These are phyloP conservation scores for Cordyceps farinosa DNA, from an alignment of 2,329 filamentous ascomycete species.

Conservation along the genomic window DNA sequence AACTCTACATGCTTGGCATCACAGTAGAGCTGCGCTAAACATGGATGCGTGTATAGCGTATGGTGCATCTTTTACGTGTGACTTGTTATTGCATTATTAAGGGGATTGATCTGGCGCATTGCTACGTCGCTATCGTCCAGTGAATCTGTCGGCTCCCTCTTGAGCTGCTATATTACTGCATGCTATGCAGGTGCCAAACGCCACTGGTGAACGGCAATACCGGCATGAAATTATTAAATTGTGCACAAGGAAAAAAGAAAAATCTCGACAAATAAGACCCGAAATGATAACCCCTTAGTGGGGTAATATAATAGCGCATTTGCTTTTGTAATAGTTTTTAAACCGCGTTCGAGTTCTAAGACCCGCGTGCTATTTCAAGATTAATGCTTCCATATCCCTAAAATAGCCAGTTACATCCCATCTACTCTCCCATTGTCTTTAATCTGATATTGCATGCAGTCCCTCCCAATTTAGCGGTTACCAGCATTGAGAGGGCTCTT, in stretches of 20 bases:
- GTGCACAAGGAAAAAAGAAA: background rate
- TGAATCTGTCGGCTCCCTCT: too few species aligned
- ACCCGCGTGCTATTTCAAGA: too few species aligned
- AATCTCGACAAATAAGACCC: background rate
- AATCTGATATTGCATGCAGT: background rate
- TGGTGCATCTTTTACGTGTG: background rate
- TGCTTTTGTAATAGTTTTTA: background rate
- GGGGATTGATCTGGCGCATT: background rate
- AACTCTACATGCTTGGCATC: background rate
- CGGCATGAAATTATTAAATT: background rate
- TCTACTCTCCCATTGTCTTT: too few species aligned
- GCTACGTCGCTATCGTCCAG: background rate
- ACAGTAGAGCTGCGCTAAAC: background rate
- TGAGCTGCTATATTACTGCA: background rate
- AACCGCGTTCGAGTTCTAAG: background rate
- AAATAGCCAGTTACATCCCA: too few species aligned
- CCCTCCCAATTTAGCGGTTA: constrained; percentile 28
- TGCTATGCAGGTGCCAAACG: background rate
- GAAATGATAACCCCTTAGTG: background rate
- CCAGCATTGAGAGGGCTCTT: constrained; percentile 61
- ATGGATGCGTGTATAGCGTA: background rate
- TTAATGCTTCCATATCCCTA: too few species aligned
- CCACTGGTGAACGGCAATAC: background rate
- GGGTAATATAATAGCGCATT: too few species aligned
- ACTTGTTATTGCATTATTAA: background rate